phyloP scores from a whole-genome alignment of 2,329 filamentous ascomycete species.

The Calonectria pauciramosa region DNA sequence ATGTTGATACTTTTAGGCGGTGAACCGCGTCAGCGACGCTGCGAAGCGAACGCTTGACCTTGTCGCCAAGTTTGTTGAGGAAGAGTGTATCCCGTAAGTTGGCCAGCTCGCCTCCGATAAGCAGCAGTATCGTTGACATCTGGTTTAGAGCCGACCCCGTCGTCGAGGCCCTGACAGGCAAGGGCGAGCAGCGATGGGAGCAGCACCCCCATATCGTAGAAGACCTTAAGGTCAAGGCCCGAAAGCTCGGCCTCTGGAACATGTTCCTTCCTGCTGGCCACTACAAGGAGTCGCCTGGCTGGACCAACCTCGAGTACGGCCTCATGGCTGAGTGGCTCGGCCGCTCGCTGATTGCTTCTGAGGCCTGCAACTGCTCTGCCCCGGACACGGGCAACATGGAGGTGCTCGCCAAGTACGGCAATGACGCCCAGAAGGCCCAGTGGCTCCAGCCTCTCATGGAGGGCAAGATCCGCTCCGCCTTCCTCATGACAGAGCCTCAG shows the following conservation, averaged over 20 bases:
- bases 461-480: conserved; percentile 88
- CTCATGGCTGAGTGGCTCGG: conserved; percentile 97
- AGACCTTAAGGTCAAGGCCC: conserved; percentile 87
- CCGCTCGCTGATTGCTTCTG: conserved; percentile 84
- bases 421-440: conserved; percentile 83
- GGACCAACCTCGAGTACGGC: conserved; percentile 95
- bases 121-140: conserved; percentile 19
- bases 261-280: conserved; percentile 97
- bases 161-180: conserved; percentile 83
- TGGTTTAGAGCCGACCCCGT: conserved; percentile 78
- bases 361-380: conserved; percentile 91
- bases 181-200: conserved; percentile 83
- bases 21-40: conserved; percentile 80
- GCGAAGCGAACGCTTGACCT: conserved; percentile 88
- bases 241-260: conserved; percentile 92
- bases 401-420: conserved; percentile 92
- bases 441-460: conserved; percentile 88
- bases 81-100: conserved; percentile 86
- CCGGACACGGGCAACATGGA: conserved; percentile 98
- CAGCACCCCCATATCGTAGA: conserved; percentile 86
- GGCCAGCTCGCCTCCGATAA: background rate
- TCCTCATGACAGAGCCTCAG: conserved; percentile 94
- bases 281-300: conserved; percentile 95
- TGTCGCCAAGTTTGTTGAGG: conserved; percentile 96
- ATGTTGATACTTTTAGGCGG: conserved; percentile 51